Evolutionary conservation across 768 basidiomycete species (phyloP).

Genomic region (Austroboletus eburneus): DNA sequence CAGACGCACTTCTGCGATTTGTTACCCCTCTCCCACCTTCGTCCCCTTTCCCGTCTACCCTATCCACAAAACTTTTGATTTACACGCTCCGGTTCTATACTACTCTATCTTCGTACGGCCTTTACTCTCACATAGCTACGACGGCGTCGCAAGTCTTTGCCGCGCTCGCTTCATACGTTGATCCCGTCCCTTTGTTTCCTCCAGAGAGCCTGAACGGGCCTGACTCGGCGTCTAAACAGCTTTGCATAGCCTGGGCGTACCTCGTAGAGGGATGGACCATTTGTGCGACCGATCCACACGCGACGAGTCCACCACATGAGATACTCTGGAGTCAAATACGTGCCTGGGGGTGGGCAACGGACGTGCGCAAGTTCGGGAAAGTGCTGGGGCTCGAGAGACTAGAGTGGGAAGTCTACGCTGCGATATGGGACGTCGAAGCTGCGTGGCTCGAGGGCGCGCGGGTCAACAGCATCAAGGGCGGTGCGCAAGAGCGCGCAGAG

Average conservation of each 20-base stretch:
- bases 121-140: slow-evolving; percentile 64
- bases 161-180: slow-evolving; percentile 44
- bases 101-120: slow-evolving; percentile 69
- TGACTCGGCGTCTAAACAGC: slow-evolving; percentile 4
- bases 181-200: slow-evolving; percentile 31
- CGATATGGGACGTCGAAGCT: slow-evolving; percentile 39
- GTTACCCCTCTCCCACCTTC: slow-evolving; percentile 51
- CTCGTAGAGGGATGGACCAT: slow-evolving; percentile 70
- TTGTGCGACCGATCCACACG: slow-evolving; percentile 89
- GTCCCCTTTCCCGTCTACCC: slow-evolving; percentile 33
- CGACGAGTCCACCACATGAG: slow-evolving; percentile 80
- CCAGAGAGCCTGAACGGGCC: background rate
- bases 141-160: slow-evolving; percentile 56
- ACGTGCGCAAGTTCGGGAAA: slow-evolving; percentile 41
- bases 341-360: slow-evolving; percentile 72
- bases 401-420: slow-evolving; percentile 30
- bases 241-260: slow-evolving; percentile 51
- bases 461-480: slow-evolving; percentile 65
- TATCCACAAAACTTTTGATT: slow-evolving; percentile 46
- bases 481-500: slow-evolving; percentile 55
- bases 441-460: slow-evolving; percentile 76
- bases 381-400: slow-evolving; percentile 29
- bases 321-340: slow-evolving; percentile 84
- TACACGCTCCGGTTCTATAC: slow-evolving; percentile 62
- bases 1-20: slow-evolving; percentile 72